Evolutionary conservation across 2,329 filamentous ascomycete genomes (phyloP), one percentile per base, ranked within the genome.

Genomic region (Ampelomyces quisqualis): DNA sequence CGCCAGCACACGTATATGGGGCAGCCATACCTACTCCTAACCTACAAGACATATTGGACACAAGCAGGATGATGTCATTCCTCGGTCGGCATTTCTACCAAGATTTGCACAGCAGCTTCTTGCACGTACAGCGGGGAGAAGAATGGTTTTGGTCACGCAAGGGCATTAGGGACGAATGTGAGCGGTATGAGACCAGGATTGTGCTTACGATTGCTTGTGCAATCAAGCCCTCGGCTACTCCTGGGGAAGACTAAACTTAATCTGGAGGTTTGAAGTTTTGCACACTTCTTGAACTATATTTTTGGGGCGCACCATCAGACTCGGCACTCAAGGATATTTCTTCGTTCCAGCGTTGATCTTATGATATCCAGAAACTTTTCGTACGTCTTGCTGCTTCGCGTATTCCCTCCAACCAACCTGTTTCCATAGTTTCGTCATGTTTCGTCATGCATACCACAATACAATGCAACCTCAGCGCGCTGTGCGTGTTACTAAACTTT

Each of bases 121-220:
- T 60, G 26, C 44, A 49, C 13, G 13, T 29, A 2, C 34, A 37
- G 4, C 51, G 47, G 18, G 56, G 57, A 19, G 56, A 59, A 9
- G 53, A 60, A 19, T 60, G 57, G 57, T 60, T 60, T 38, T 60
- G 57, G 57, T 24, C 37, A 4, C 45, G 48, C 17, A 55, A 50
- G 24, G 55, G 57, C 15, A 41, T 58, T 19, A 39, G 43, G 18
- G 55, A 57, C 3, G 55, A 60, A 31, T 58, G 53, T 29, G 49
- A 58, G 35, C 53, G 48, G 7, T 51, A 47, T 24, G 50, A 57
- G 40, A 58, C 57, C 9, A 60, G 58, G 40, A 56, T 57, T 50
- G 50, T 58, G 9, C 46, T 60, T 22, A 60, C 55, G 1, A 60
- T 60, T 28, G 50, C 55, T 17, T 58, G 55, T 37, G 57, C 51